phyloP scores from a whole-genome alignment of 1,284 basidiomycete genomes.

The Sphagnurus paluster region DNA sequence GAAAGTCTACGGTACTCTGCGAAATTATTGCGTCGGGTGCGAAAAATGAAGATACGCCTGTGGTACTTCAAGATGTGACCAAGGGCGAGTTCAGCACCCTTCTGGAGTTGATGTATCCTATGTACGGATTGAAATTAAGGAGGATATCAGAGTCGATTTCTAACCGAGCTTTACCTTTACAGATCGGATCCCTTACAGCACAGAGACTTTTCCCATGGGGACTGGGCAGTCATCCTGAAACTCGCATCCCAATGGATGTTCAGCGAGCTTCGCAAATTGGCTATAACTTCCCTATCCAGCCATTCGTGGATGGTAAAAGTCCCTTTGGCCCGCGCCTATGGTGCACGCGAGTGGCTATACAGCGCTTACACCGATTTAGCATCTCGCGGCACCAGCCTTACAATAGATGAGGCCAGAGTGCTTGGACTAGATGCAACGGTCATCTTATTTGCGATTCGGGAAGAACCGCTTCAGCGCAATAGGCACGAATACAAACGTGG shows the following conservation, averaged over 20 bases:
- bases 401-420: constrained; percentile 1
- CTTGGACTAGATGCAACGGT: constrained; percentile 5
- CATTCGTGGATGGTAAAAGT: background rate
- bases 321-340: constrained; percentile 1
- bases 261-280: constrained; percentile 7
- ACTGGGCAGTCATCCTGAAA: constrained; percentile 12
- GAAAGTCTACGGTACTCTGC: background rate
- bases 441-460: constrained; percentile 1
- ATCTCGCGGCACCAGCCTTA: background rate
- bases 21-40: background rate
- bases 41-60: constrained; percentile 6
- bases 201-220: background rate
- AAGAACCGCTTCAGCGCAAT: background rate
- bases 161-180: background rate
- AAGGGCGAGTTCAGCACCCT: constrained; percentile 6
- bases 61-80: background rate
- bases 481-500: background rate
- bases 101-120: constrained; percentile 9
- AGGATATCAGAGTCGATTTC: background rate
- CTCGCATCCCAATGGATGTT: constrained; percentile 9
- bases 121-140: constrained; percentile 3
- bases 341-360: background rate
- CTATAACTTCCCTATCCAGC: background rate
- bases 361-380: background rate
- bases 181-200: constrained; percentile 4